These are phyloP conservation scores for Hanseniaspora mollemarum DNA, from an alignment of 805 yeast species.

Conservation along the genomic window DNA sequence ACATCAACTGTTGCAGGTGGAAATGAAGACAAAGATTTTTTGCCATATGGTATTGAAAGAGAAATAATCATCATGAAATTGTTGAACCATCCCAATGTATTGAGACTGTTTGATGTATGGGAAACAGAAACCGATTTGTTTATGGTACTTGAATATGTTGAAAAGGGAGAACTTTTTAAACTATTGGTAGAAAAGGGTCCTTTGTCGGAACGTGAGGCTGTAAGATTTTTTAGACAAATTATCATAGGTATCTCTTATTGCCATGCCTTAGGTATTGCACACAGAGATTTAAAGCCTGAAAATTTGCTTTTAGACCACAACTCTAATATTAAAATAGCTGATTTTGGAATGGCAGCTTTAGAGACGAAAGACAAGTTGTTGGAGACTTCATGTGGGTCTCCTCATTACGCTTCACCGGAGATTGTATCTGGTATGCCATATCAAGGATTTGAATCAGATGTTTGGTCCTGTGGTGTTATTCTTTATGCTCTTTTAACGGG, in stretches of 20 bases:
- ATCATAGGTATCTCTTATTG: slow-evolving; percentile 73
- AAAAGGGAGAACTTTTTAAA: slow-evolving; percentile 94
- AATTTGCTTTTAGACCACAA: slow-evolving; percentile 68
- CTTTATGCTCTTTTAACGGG: slow-evolving; percentile 89
- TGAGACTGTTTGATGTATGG: slow-evolving; percentile 77
- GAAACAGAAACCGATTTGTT: slow-evolving; percentile 73
- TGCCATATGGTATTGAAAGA: slow-evolving; percentile 77
- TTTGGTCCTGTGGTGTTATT: slow-evolving; percentile 97
- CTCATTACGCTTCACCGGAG: slow-evolving; percentile 97
- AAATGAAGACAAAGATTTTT: slow-evolving; percentile 36
- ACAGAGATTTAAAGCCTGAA: slow-evolving; percentile 78
- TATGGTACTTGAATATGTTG: slow-evolving; percentile 85
- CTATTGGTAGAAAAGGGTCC: slow-evolving; percentile 80
- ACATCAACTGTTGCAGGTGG: slow-evolving; percentile 33
- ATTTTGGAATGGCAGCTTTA: slow-evolving; percentile 97
- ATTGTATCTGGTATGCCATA: slow-evolving; percentile 89
- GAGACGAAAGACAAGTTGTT: slow-evolving; percentile 70
- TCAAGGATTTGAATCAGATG: slow-evolving; percentile 94
- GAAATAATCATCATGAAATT: slow-evolving; percentile 79
- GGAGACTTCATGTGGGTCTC: slow-evolving; percentile 95
- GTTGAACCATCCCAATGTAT: slow-evolving; percentile 63
- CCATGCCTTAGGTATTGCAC: slow-evolving; percentile 78
- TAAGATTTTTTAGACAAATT: slow-evolving; percentile 77
- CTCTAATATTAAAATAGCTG: slow-evolving; percentile 88
- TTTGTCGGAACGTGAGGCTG: slow-evolving; percentile 79